Base-by-base conservation (phyloP, 345 rosid species). In the Turnera subulata region DNA sequence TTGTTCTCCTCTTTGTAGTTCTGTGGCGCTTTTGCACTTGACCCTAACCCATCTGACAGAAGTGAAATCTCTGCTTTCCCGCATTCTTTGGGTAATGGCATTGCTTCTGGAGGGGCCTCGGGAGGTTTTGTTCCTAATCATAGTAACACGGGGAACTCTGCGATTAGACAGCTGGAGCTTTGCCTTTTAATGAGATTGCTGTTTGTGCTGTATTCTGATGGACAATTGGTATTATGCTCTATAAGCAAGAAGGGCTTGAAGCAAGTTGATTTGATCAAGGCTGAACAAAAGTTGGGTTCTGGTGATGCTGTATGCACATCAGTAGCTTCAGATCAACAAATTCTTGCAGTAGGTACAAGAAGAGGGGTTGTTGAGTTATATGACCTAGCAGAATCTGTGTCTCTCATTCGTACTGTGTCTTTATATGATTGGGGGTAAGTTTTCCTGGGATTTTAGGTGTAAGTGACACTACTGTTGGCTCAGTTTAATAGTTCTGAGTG, bases 381-480 rank as follows among this genome's bases (percentile, higher is more conserved):
- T 70, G 90, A 89, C 72, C 72, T 89, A 44, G 78, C 85, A 43
- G 84, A 87, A 59, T 79, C 90, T 17, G 76, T 67, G 20, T 87
- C 83, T 37, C 88, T 78, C 53, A 79, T 93, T 58, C 94, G 97
- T 42, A 66, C 88, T 1, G 85, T 93, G 49, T 89, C 94, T 66
- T 80, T 93, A 74, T 81, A 64, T 66, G 99, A 93, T 65, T 89
- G 97, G 97, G 97, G 99, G 99, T 93, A 80, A 76, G 84, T 56
- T 35, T 10, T 33, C 6, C 42, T 33, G 50, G 24, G 48, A 6
- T 40, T 17, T 53, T 15, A 7, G 33, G 46, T 55, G 57, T 23
- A 39, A 47, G 48, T 55, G n/a, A 32, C 55, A 53, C n/a, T n/a
- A n/a, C n/a, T 19, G 39, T 29, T 29, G 35, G 35, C 5, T 35